Evolutionary conservation across 129 eudicot genomes (phyloP).

Genomic region (Helianthus tuberosus): DNA sequence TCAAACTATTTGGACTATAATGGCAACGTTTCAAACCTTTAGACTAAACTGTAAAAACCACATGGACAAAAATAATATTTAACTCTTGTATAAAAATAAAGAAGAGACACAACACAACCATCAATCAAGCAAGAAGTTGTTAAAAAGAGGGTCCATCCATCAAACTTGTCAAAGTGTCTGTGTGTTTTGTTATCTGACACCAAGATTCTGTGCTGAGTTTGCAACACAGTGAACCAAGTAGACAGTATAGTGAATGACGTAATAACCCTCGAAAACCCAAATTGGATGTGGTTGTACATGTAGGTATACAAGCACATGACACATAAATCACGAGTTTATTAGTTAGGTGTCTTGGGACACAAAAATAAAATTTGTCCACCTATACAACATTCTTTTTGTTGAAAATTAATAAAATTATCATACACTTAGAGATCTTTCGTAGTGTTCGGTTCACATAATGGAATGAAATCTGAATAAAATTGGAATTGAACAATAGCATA

Average conservation of each 20-base stretch:
- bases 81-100: not conserved
- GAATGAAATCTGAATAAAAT: too few species aligned
- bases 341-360: not conserved
- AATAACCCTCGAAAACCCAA: not conserved
- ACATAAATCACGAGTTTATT: not conserved
- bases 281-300: not conserved
- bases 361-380: not conserved
- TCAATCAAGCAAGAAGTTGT: not conserved
- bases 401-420: not conserved
- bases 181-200: constrained; percentile 2
- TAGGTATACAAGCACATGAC: not conserved
- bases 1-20: too few species aligned
- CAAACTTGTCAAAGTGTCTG: not conserved
- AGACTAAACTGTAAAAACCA: too few species aligned
- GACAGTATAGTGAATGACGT: not conserved
- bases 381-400: not conserved
- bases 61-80: too few species aligned
- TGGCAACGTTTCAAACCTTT: too few species aligned
- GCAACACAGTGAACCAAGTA: not conserved
- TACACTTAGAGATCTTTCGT: not conserved
- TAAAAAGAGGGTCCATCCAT: constrained; percentile 13
- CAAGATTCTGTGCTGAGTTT: constrained; percentile 8
- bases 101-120: not conserved
- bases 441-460: too few species aligned
- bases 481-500: too few species aligned